Evolutionary conservation across 129 eudicot genomes (phyloP).

Genomic region (carrot (Daucus carota)): DH1_v3.0 NC_030388.2:32399501-32400000

Average conservation of each 20-base stretch:
- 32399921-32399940: not conserved
- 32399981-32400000: not conserved
- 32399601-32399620: not conserved
- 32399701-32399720: not conserved
- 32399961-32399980: not conserved
- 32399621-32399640: not conserved
- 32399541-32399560: constrained; percentile 90
- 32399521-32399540: constrained; percentile 92
- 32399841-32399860: constrained; percentile 81
- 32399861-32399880: constrained; percentile 45
- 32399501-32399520: constrained; percentile 54
- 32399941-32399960: not conserved
- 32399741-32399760: constrained; percentile 52
- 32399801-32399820: constrained; percentile 58
- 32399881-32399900: too few species aligned
- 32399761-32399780: constrained; percentile 87
- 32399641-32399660: not conserved
- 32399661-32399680: not conserved
- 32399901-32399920: too few species aligned
- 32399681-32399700: not conserved
- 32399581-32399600: not conserved
- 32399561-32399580: constrained; percentile 44
- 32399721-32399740: constrained; percentile 39
- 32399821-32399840: constrained; percentile 79
- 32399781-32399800: constrained; percentile 90